Base-by-base conservation (phyloP, 805 yeast species). In the Saturnispora dispora region DNA sequence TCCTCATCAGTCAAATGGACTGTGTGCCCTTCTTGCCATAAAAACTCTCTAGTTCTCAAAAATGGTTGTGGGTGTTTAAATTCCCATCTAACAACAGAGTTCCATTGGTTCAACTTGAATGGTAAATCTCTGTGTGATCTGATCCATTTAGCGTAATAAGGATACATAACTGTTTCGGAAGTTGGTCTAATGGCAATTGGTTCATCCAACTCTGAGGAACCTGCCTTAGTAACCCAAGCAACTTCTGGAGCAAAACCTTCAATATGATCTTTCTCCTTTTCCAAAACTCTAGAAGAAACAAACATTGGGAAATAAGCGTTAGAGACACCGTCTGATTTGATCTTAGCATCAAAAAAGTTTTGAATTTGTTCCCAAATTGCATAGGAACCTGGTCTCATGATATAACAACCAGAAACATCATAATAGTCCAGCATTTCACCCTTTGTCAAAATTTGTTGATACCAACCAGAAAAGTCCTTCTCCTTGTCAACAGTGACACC, bases 1-100 rank as follows among this genome's bases (percentile, higher is more conserved):
- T 79, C 93, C 55, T 82, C 87, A 57, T 74, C 70, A 52, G 95
- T 85, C 65, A 95, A 78, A 69, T 88, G 96, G 51, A 96, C 99
- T 47, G 99, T 93, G 75, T 93, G 99, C 62, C 99, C 99, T 75
- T 93, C 99, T 75, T 93, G 99, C 99, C 99, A 93, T 70, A 93
- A 77, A 74, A 93, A 93, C 73, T 93, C 99, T 75, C 99, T 85
- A 13, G 99, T 95, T 79, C 99, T 86, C 67, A 93, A 74, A 72
- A 93, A 93, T 47, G 99, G 99, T 74, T 93, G 99, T 53, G 99
- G 99, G 71, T 93, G 98, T 77, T 93, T 93, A 75, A 93, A 93
- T 74, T 93, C 99, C 99, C 99, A 93, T 77, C 99, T 85, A 47
- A 93, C 99, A 44, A 93, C 99, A 18, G 97, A 90, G 75, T 95